These are phyloP conservation scores for Begonia fuchsioides DNA, from an alignment of 306 rosid species.

Conservation along the genomic window DNA sequence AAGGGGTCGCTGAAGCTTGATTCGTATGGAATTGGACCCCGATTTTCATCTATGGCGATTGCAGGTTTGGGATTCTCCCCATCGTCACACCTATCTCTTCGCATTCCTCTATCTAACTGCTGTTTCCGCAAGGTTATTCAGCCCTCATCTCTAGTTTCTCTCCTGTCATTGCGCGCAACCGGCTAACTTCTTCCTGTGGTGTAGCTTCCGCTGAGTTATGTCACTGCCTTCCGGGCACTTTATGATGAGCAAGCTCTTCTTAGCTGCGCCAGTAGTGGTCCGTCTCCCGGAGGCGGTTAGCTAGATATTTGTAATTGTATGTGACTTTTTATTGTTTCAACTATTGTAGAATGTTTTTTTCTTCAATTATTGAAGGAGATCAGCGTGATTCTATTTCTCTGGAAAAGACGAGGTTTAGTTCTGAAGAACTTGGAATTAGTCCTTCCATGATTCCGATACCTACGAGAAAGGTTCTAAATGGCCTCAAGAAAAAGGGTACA, in stretches of 20 bases:
- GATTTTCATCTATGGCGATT: slow-evolving; percentile 23
- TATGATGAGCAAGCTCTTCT: slow-evolving; percentile 19
- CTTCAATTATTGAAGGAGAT: slow-evolving; percentile 13
- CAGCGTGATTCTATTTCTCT: slow-evolving; percentile 15
- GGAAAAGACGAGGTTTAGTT: slow-evolving; percentile 52
- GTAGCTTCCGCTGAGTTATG: slow-evolving; percentile 25
- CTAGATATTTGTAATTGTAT: not conserved
- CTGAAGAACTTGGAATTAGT: slow-evolving; percentile 61
- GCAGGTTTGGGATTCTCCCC: slow-evolving; percentile 18
- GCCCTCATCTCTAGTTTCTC: not conserved
- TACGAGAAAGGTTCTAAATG: slow-evolving; percentile 47
- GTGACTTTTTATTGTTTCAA: not conserved
- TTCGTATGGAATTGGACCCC: too few species aligned
- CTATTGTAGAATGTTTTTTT: not conserved
- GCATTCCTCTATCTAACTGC: slow-evolving; percentile 23
- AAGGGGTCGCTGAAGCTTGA: too few species aligned
- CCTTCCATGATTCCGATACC: slow-evolving; percentile 53
- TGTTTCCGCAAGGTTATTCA: slow-evolving; percentile 21
- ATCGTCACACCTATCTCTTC: slow-evolving; percentile 24
- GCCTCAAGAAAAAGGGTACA: slow-evolving; percentile 50
- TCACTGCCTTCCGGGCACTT: slow-evolving; percentile 25
- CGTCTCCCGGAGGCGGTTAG: slow-evolving; percentile 33
- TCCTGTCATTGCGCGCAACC: not conserved
- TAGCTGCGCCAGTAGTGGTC: slow-evolving; percentile 7
- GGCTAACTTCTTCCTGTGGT: not conserved